Percentiles rank a stretch among this genome's conserved stretches.
These are phyloP conservation scores for Guadua angustifolia DNA, from an alignment of 176 grass and related monocot genomes.

Conservation along the genomic window DNA sequence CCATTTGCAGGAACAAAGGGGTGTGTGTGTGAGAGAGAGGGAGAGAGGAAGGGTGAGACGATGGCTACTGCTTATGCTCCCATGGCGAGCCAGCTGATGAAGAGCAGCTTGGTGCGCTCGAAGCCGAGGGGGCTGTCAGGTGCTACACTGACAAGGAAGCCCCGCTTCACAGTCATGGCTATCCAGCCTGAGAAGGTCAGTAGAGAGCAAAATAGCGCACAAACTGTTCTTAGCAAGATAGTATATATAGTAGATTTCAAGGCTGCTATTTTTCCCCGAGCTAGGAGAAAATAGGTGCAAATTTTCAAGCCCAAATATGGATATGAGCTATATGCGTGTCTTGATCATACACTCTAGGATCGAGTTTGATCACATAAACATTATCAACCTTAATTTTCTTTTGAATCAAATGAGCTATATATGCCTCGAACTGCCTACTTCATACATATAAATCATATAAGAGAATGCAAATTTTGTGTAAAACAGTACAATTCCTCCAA, in stretches of 20 bases:
- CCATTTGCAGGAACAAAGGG: slow-evolving; percentile 25
- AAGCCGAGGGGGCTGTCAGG: slow-evolving; percentile 69
- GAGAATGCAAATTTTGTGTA: background rate
- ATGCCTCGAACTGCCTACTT: background rate
- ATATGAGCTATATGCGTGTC: background rate
- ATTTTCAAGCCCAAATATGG: background rate
- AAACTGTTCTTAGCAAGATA: background rate
- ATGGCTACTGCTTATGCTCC: slow-evolving; percentile 87
- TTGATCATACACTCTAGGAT: background rate
- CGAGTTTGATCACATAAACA: background rate
- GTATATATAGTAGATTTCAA: background rate
- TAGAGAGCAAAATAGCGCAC: background rate
- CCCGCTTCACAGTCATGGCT: slow-evolving; percentile 75
- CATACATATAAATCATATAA: background rate
- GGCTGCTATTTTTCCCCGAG: background rate
- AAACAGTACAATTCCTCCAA: background rate
- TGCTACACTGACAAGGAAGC: slow-evolving; percentile 42
- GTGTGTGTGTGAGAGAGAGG: background rate
- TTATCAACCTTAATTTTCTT: background rate
- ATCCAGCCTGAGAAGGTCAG: slow-evolving; percentile 79
- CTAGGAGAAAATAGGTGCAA: background rate
- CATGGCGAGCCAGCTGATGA: slow-evolving; percentile 86
- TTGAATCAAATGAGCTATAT: background rate
- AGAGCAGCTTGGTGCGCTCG: slow-evolving; percentile 48
- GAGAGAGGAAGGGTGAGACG: background rate